Conservation (phyloP, 1,139 yeast genomes). For the Arxiozyma heterogenica region DNA sequence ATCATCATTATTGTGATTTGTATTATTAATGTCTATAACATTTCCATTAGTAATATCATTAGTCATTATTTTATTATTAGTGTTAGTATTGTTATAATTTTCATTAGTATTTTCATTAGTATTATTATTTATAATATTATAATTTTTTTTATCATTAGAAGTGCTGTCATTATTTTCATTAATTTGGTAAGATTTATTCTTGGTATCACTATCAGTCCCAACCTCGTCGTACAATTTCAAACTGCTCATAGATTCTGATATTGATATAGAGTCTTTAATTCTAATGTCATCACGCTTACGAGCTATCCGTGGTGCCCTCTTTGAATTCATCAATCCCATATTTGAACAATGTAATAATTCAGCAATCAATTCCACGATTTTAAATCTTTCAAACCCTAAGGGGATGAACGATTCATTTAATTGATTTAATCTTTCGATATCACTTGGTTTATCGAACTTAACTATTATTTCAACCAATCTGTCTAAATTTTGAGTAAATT, state of each 20-base stretch:
- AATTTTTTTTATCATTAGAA: conserved; percentile 5
- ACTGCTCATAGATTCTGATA: conserved; percentile 1
- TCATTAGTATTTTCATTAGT: conserved; percentile 3
- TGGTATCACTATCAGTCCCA: conserved; percentile 6
- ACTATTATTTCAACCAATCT: conserved; percentile 38
- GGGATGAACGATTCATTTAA: conserved; percentile 47
- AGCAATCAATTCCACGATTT: conserved; percentile 89
- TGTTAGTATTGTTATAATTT: conserved; percentile 1
- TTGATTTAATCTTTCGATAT: conserved; percentile 18
- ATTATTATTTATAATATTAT: conserved; percentile 2
- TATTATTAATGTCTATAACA: conserved; percentile 5
- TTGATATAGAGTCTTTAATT: conserved; percentile 3
- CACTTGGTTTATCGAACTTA: conserved; percentile 15
- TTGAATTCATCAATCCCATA: conserved; percentile 87
- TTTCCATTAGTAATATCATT: conserved; percentile 1
- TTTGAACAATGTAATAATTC: conserved; percentile 93
- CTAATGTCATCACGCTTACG: conserved; percentile 66
- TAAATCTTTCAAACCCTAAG: conserved; percentile 88
- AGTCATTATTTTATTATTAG: conserved; percentile 3
- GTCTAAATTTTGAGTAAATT: conserved; percentile 27
- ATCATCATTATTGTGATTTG: conserved; percentile 14
- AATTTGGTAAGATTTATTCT: not conserved
- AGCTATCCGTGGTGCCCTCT: conserved; percentile 72
- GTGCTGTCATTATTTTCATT: conserved; percentile 4
- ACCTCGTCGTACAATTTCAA: conserved; percentile 14